Conservation (phyloP, 495 filamentous ascomycete species). For the Staphylotrichum longicolle region DNA sequence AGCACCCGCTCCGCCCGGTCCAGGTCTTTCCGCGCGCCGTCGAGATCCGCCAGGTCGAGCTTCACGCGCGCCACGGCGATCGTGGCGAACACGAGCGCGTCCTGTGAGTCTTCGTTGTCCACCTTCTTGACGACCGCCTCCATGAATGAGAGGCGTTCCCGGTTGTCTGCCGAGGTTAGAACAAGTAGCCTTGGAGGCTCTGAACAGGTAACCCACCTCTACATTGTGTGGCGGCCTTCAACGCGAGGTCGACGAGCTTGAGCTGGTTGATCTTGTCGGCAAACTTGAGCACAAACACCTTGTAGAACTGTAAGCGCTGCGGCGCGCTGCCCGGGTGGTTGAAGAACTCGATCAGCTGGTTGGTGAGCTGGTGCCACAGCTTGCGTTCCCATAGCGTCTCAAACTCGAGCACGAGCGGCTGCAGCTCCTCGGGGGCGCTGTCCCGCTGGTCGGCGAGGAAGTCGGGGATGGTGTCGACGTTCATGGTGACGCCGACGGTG, state of each 20-base stretch:
- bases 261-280: conserved; percentile 98
- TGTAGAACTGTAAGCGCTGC: conserved; percentile 85
- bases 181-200: conserved; percentile 13
- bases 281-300: conserved; percentile 92
- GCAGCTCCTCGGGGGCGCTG: conserved; percentile 80
- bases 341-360: conserved; percentile 86
- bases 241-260: conserved; percentile 86
- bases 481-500: conserved; percentile 52
- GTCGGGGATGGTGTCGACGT: conserved; percentile 82
- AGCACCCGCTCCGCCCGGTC: conserved; percentile 83
- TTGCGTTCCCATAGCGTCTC: conserved; percentile 98
- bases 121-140: conserved; percentile 80
- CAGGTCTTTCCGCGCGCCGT: conserved; percentile 77
- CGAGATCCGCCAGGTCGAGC: conserved; percentile 69
- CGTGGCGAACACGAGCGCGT: conserved; percentile 92
- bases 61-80: conserved; percentile 88
- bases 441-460: conserved; percentile 86
- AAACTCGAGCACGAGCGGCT: conserved; percentile 83
- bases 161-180: conserved; percentile 59
- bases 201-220: conserved; percentile 53
- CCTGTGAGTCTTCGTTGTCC: conserved; percentile 87
- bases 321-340: conserved; percentile 71
- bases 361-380: conserved; percentile 98
- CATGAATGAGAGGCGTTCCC: conserved; percentile 86
- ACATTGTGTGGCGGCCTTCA: conserved; percentile 84